Evolutionary conservation across 2,329 filamentous ascomycete genomes (phyloP).

Genomic region (Ceratocystiopsis sp.): DNA sequence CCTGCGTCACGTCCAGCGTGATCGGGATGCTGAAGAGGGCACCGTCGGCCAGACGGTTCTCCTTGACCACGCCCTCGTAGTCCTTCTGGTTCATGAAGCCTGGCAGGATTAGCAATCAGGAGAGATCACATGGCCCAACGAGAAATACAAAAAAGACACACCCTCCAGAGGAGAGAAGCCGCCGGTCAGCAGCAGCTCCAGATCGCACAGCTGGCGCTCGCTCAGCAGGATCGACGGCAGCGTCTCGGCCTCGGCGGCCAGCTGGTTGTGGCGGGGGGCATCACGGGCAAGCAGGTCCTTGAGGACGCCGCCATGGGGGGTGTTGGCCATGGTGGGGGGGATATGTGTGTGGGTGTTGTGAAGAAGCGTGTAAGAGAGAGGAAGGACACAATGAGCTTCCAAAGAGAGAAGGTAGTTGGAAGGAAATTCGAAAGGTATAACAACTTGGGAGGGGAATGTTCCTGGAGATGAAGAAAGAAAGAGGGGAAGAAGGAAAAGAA

Average conservation of each 20-base stretch:
- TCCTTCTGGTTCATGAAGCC: slow-evolving; percentile 96
- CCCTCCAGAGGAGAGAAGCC: slow-evolving; percentile 97
- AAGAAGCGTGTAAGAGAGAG: neutral
- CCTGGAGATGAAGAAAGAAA: neutral
- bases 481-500: neutral
- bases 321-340: slow-evolving; percentile 39
- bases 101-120: slow-evolving; percentile 17
- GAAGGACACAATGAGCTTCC: neutral
- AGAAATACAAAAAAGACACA: slow-evolving; percentile 27
- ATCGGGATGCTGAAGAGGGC: slow-evolving; percentile 95
- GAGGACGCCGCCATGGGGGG: slow-evolving; percentile 79
- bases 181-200: slow-evolving; percentile 92
- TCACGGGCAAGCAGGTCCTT: slow-evolving; percentile 97
- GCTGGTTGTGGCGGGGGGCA: slow-evolving; percentile 62
- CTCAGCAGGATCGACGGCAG: slow-evolving; percentile 71
- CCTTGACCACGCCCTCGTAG: slow-evolving; percentile 82
- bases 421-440: neutral
- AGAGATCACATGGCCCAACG: neutral
- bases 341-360: neutral
- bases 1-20: slow-evolving; percentile 67
- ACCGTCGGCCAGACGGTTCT: slow-evolving; percentile 74
- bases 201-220: slow-evolving; percentile 92
- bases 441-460: neutral
- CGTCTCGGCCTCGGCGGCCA: slow-evolving; percentile 67
- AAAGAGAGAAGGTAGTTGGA: neutral